These are phyloP conservation scores for Quercus ilex DNA, from an alignment of 306 rosid genomes.

Conservation along the genomic window DNA sequence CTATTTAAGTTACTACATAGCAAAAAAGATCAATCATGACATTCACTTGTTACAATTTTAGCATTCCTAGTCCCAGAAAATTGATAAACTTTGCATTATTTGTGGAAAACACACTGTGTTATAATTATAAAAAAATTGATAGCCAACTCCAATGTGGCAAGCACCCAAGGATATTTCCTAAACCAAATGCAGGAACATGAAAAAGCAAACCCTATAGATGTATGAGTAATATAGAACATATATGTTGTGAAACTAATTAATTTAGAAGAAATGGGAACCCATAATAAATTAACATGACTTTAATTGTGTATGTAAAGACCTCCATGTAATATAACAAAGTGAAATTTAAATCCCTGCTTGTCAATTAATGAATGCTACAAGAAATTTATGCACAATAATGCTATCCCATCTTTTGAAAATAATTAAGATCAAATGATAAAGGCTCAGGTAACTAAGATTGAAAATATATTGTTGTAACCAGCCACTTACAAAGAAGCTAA, in stretches of 20 bases:
- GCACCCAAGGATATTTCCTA: neutral
- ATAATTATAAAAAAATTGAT: neutral
- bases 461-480: neutral
- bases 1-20: constrained; percentile 6
- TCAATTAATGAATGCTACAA: neutral
- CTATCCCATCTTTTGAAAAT: neutral
- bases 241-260: neutral
- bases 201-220: neutral
- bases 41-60: neutral
- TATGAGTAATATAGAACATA: neutral
- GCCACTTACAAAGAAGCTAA: neutral
- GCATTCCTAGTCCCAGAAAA: neutral
- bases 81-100: neutral
- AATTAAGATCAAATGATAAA: neutral
- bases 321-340: neutral
- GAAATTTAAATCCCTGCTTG: neutral
- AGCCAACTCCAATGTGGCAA: neutral
- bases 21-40: neutral
- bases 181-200: neutral
- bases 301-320: neutral
- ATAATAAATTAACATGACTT: neutral
- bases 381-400: neutral
- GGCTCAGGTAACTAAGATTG: neutral
- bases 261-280: neutral
- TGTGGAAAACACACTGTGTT: neutral